Base-by-base conservation (phyloP, 331 rosid genomes). In the Phaseolus coccineus region DNA sequence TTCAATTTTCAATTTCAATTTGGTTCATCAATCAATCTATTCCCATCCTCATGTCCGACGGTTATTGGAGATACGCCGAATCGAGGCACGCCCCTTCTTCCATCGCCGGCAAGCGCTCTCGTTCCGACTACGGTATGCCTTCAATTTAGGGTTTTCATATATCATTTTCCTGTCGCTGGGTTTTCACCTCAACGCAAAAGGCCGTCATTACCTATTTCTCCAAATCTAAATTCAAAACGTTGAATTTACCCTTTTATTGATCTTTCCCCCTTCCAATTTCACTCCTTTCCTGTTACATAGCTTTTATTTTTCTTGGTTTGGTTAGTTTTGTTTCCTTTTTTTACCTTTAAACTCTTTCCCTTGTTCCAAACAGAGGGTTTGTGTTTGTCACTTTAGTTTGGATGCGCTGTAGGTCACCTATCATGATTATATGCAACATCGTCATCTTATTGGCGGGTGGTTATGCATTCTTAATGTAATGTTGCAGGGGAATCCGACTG, bases 11-110 rank as follows among this genome's bases (percentile, higher is more conserved):
- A 64, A 64, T 64, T 70, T 19, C 52, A 8, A 3, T 74, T 28
- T 5, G 51, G 16, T 46, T 79, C 10, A 0, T 62, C 5, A 35
- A 22, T 47, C 31, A 30, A 30, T 46, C 51, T 11, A 57, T 57
- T 4, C 6, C 2, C 8, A 59, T 2, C 40, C 39, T 14, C 74
- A 94, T 94, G 98, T 91, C 97, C 57, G 96, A 94, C 82, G 89
- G 88, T 55, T 92, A 92, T 40, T 92, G 98, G 98, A 89, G 97
- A 90, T 94, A 94, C 85, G 75, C 87, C 84, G 97, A 94, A 8
- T 48, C 96, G 12, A 93, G 92, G 56, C 91, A 87, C 65, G 85
- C 82, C 9, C 89, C 89, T 7, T 51, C 91, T 59, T 27, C 91
- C 50, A 58, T 89, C 77, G 82, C 85, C 78, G 97, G 88, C 4